Conservation (phyloP, 352 stramenopile species). For the Thraustochytrium sp. region DNA sequence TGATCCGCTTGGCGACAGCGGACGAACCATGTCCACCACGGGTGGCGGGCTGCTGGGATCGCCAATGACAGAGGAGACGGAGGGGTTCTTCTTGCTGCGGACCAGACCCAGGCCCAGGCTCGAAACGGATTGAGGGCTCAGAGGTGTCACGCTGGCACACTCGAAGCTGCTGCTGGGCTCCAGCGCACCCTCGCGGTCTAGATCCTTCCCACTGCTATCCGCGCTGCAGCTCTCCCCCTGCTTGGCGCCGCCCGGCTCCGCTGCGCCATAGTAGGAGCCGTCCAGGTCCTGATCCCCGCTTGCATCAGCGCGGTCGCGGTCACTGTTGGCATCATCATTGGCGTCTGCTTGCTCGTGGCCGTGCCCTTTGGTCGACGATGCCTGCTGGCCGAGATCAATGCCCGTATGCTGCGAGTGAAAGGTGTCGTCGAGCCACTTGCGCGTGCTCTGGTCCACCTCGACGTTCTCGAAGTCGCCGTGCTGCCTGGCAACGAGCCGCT, state of each 20-base stretch:
- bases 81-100: too few relatives aligned
- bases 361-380: too few relatives aligned
- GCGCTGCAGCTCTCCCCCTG: neutral
- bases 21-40: neutral
- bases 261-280: neutral
- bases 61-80: neutral
- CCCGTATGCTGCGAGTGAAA: conserved; percentile 7
- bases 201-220: neutral
- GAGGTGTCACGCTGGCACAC: too few relatives aligned
- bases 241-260: neutral
- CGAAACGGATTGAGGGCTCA: too few relatives aligned
- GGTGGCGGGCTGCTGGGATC: neutral
- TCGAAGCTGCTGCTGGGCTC: too few relatives aligned
- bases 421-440: conserved; percentile 14
- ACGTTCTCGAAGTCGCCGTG: neutral
- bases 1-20: neutral
- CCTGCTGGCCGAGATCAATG: neutral
- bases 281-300: neutral
- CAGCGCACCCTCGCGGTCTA: too few relatives aligned
- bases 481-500: neutral
- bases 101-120: too few relatives aligned
- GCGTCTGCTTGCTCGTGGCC: neutral
- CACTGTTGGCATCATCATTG: neutral
- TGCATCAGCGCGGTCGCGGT: neutral
- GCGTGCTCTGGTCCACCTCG: conserved; percentile 6